Evolutionary conservation across 75 land plant species (phyloP).

Genomic region (Chamaecyparis obtusa): DNA sequence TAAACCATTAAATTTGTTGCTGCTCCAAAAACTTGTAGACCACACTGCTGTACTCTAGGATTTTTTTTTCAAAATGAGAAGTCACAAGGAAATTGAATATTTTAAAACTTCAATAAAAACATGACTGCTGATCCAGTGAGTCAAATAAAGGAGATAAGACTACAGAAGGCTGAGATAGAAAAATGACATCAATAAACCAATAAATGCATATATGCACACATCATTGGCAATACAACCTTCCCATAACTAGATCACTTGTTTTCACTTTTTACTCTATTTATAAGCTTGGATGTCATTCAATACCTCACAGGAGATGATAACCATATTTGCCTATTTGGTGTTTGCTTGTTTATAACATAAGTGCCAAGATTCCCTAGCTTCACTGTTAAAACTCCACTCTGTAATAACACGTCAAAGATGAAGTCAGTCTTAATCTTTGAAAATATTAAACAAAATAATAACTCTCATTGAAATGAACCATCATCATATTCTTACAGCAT

Average conservation of each 20-base stretch:
- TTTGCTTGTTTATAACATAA: conserved; percentile 93
- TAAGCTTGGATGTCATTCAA: neutral
- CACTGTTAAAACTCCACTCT: conserved; percentile 89
- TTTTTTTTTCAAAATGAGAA: neutral
- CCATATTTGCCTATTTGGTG: conserved; percentile 96
- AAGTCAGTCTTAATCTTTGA: neutral
- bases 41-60: neutral
- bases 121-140: neutral
- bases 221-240: neutral
- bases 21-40: neutral
- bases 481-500: conserved; percentile 52
- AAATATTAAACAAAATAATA: conserved; percentile 6
- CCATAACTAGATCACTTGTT: neutral
- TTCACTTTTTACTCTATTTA: neutral
- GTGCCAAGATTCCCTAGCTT: conserved; percentile 78
- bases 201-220: neutral
- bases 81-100: neutral
- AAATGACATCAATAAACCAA: neutral
- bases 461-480: neutral
- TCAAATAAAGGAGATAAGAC: neutral
- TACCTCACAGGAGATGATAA: conserved; percentile 92
- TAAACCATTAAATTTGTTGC: neutral
- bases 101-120: neutral
- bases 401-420: conserved; percentile 17
- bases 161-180: neutral